phyloP scores from a whole-genome alignment of 495 filamentous ascomycete genomes.

The Aspergillus panamensis region DNA sequence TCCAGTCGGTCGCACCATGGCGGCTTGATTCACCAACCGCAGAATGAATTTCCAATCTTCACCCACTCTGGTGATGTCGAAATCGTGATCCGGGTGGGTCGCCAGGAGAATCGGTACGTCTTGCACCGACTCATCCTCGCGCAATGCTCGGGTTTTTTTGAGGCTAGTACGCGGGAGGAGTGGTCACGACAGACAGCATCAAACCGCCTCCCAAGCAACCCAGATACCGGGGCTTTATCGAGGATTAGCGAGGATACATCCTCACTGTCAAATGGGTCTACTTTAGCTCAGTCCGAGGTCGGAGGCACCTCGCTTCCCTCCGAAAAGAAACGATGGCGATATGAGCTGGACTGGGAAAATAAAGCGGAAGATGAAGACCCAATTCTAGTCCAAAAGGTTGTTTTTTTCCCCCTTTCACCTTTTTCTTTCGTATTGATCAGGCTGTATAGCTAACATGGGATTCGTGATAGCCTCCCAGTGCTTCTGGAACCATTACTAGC shows the following conservation, averaged over 20 bases:
- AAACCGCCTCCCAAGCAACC: constrained; percentile 22
- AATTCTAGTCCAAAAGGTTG: constrained; percentile 80
- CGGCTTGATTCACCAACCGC: constrained; percentile 62
- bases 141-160: constrained; percentile 90
- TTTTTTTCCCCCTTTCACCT: constrained; percentile 9
- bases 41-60: constrained; percentile 92
- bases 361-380: constrained; percentile 73
- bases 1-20: constrained; percentile 80
- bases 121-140: constrained; percentile 80
- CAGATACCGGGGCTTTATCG: constrained; percentile 41
- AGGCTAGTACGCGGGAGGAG: constrained; percentile 80
- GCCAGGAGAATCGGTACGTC: constrained; percentile 76
- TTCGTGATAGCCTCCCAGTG: constrained; percentile 36
- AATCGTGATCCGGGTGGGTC: constrained; percentile 68
- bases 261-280: constrained; percentile 41
- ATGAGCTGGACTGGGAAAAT: constrained; percentile 76
- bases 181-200: constrained; percentile 60
- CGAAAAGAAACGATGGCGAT: constrained; percentile 70
- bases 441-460: not conserved
- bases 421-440: not conserved
- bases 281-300: constrained; percentile 39
- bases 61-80: constrained; percentile 88
- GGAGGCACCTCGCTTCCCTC: constrained; percentile 30
- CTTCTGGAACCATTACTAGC: constrained; percentile 49
- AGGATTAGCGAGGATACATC: constrained; percentile 57